Conservation (phyloP, 148 eudicot genomes). For the Pouteria glomerata region DNA sequence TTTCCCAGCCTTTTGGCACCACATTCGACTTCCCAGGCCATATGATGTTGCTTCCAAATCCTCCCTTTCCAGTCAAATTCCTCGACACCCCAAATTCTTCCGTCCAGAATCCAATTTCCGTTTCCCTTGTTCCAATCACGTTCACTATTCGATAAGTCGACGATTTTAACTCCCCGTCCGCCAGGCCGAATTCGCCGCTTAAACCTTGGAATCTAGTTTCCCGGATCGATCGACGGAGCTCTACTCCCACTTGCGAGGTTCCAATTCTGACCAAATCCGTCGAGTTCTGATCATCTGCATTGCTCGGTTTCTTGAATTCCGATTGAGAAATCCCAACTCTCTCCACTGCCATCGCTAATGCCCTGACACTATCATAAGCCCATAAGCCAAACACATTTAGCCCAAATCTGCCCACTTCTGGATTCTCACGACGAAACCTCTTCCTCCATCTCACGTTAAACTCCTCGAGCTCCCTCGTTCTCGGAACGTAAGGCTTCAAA, state of each 20-base stretch:
- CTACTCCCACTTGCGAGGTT: slow-evolving; percentile 39
- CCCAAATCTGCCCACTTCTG: slow-evolving; percentile 22
- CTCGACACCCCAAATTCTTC: slow-evolving; percentile 31
- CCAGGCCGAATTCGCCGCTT: slow-evolving; percentile 34
- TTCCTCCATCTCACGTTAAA: slow-evolving; percentile 42
- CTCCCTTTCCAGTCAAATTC: slow-evolving; percentile 10
- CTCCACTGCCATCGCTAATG: slow-evolving; percentile 57
- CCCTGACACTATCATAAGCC: slow-evolving; percentile 56
- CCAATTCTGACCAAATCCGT: slow-evolving; percentile 43
- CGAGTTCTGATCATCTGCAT: background rate
- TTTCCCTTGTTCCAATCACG: slow-evolving; percentile 33
- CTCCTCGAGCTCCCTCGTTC: slow-evolving; percentile 21
- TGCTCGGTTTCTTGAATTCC: slow-evolving; percentile 16
- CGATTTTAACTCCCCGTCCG: too few species aligned
- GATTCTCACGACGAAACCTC: slow-evolving; percentile 33
- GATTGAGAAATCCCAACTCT: slow-evolving; percentile 14
- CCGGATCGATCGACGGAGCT: slow-evolving; percentile 26
- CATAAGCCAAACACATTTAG: slow-evolving; percentile 40
- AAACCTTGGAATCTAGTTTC: slow-evolving; percentile 25
- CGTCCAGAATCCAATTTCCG: slow-evolving; percentile 52
- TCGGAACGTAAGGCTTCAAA: slow-evolving; percentile 41
- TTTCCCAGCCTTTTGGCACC: slow-evolving; percentile 62
- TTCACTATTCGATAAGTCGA: too few species aligned
- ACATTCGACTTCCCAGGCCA: slow-evolving; percentile 54
- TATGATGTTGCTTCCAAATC: slow-evolving; percentile 34